Evolutionary conservation across 225 moss, liverwort and hornwort species (phyloP), one percentile per base, ranked within the genome.

Genomic region (Pseudisothecium myosuroides): DNA sequence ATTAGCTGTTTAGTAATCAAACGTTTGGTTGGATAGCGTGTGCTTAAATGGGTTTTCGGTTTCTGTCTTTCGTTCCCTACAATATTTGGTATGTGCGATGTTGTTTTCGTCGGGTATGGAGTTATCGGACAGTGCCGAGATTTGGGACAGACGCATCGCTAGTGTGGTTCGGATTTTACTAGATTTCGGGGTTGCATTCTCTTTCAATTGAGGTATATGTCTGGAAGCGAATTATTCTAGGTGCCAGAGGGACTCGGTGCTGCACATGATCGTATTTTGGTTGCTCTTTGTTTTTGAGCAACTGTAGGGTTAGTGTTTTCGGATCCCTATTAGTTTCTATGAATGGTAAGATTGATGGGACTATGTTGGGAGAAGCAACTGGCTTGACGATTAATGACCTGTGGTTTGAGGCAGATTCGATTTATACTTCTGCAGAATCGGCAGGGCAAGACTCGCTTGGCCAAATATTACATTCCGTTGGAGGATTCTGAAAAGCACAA

Each of bases 401-500:
- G 23, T 49, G 80, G 56, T 83, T 54, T 62, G 86, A 66, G 34
- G 83, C 96, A 97, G 97, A 97, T 97, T 95, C 96, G 96, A 60
- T 97, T 97, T 87, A 97, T 97, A 81, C 95, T 97, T 68, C 66
- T 97, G 72, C 97, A 97, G 93, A 97, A 97, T 84, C 93, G 97
- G 82, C 97, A 97, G 90, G 97, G 97, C 50, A 97, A 97, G 89
- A 95, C 97, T 69, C 94, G 96, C 74, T 93, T 97, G 64, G 97
- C 96, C 36, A 97, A 97, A 73, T 97, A 96, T 81, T 97, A 96
- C 65, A 90, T 95, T 85, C 97, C 97, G 16, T 90, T 97, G 81
- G 96, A 96, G 89, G 96, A 96, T 90, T 96, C 96, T 72, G 97
- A 97, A 89, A 96, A 96, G 89, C 96, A 96, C 92, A 96, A 96